phyloP scores from a whole-genome alignment of 805 yeast genomes.

The Clavispora santaluciae region DNA sequence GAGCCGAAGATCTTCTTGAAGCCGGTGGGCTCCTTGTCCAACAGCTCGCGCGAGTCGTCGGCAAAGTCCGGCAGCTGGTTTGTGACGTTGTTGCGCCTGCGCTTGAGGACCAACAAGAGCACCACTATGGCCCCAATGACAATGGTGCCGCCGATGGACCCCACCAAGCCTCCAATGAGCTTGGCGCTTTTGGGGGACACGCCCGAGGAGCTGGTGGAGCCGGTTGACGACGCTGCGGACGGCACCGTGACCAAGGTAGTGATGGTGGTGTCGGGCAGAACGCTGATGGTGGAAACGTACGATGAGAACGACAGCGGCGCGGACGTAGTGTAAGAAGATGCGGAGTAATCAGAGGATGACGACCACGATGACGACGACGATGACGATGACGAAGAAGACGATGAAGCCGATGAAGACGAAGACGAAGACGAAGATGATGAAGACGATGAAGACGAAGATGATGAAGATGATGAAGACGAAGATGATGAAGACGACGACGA shows the following conservation, averaged over 20 bases:
- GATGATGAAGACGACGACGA: neutral
- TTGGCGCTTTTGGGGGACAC: slow-evolving; percentile 23
- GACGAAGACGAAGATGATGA: neutral
- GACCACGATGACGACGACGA: slow-evolving; percentile 2
- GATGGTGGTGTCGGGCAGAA: slow-evolving; percentile 31
- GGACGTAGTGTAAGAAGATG: slow-evolving; percentile 1
- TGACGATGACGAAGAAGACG: slow-evolving; percentile 1
- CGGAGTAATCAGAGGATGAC: slow-evolving; percentile 1
- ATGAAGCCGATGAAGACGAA: slow-evolving; percentile 2
- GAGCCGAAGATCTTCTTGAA: slow-evolving; percentile 30
- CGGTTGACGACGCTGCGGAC: slow-evolving; percentile 21
- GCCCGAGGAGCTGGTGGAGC: slow-evolving; percentile 5
- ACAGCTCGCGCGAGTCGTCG: slow-evolving; percentile 22
- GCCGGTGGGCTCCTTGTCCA: slow-evolving; percentile 16
- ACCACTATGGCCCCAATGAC: slow-evolving; percentile 35
- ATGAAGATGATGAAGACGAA: neutral
- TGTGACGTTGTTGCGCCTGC: slow-evolving; percentile 25
- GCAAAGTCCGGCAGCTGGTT: slow-evolving; percentile 44
- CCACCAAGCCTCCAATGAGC: slow-evolving; percentile 43
- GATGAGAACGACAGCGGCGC: slow-evolving; percentile 5
- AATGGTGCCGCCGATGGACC: slow-evolving; percentile 42
- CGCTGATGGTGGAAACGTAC: slow-evolving; percentile 18
- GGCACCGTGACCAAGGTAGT: slow-evolving; percentile 38
- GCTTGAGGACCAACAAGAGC: slow-evolving; percentile 31
- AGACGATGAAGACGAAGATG: neutral